phyloP scores from a whole-genome alignment of 192 early-diverging fungal genomes.

The Obelidium mucronatum region DNA sequence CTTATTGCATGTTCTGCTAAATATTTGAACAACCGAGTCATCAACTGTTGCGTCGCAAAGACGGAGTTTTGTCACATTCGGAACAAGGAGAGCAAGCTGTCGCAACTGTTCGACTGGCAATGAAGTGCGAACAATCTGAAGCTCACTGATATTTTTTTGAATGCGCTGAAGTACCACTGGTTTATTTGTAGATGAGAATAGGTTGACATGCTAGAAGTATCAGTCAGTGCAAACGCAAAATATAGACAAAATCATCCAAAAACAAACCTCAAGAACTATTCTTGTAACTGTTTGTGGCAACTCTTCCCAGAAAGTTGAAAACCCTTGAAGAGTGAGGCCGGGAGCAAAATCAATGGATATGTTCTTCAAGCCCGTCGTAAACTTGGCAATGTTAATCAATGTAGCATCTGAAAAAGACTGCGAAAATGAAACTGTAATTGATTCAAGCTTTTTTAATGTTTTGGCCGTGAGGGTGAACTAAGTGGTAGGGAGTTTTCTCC shows the following conservation, averaged over 20 bases:
- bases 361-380: neutral
- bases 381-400: neutral
- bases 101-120: neutral
- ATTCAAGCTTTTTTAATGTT: neutral
- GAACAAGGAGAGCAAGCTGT: neutral
- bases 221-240: neutral
- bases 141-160: neutral
- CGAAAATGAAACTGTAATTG: conserved; percentile 1
- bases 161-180: neutral
- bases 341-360: conserved; percentile 15
- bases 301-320: neutral
- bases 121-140: neutral
- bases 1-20: neutral
- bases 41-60: neutral
- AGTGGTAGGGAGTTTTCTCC: too few species aligned
- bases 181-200: neutral
- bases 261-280: neutral
- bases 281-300: neutral
- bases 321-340: neutral
- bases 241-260: neutral
- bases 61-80: neutral
- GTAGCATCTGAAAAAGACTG: conserved; percentile 12
- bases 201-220: neutral
- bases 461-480: neutral
- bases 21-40: neutral